Evolutionary conservation across 176 grass and related monocot species (phyloP), one percentile per base, ranked within the genome.

Genomic region (Oryza coarctata): DNA sequence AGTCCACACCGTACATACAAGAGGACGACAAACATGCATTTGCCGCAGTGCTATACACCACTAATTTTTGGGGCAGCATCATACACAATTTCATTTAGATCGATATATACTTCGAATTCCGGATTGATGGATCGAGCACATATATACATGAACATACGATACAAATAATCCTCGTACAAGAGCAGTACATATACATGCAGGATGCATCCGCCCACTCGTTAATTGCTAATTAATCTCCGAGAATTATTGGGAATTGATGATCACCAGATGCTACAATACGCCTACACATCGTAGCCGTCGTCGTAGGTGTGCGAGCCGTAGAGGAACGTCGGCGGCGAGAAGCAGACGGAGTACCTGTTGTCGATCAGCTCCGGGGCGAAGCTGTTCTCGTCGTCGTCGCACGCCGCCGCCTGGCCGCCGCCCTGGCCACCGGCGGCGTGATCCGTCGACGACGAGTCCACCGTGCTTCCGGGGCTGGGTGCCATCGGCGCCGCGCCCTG

Each of bases 301-400:
- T 58, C 18, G 55, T 25, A 60, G 55, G 7, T 17, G 70, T 82
- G 73, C 45, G 60, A 45, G 83, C 72, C 70, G 27, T 78, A 82
- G 73, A 94, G 78, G 87, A 94, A 87, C 77, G 82, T 88, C 69
- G 86, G 78, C 86, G 91, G 91, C 78, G 91, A 94, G 85, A 94
- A 60, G 55, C 55, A 91, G 20, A 83, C 86, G 40, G 27, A 71
- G 80, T 79, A 94, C 49, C 79, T 86, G 76, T 94, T 94, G 71
- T 94, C 88, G 73, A 94, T 85, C 91, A 91, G 86, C 76, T 91
- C 82, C 40, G 88, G 55, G 30, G 74, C 62, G 78, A 84, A 86
- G 72, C 76, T 63, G 55, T 94, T 82, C 14, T 88, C 87, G 18
- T 73, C 58, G 41, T 63, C 77, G 13, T 5, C 8, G n/a, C 32